phyloP scores from a whole-genome alignment of 2,329 filamentous ascomycete genomes.

The Penicillium sp. region DNA sequence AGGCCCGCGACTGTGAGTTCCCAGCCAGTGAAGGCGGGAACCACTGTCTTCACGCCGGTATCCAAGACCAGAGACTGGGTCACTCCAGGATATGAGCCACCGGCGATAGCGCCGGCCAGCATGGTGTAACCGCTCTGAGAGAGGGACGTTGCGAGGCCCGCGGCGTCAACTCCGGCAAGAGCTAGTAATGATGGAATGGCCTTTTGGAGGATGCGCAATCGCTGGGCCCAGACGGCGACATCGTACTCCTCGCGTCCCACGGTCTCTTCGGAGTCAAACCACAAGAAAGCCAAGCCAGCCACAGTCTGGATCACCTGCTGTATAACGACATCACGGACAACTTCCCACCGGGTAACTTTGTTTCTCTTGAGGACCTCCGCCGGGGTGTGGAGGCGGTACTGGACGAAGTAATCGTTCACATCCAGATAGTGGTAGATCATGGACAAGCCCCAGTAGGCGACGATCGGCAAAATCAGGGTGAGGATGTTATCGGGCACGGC shows the following conservation, averaged over 20 bases:
- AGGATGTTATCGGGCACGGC: slow-evolving; percentile 81
- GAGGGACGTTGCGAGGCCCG: slow-evolving; percentile 73
- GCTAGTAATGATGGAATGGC: slow-evolving; percentile 72
- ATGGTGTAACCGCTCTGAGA: slow-evolving; percentile 66
- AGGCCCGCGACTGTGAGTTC: slow-evolving; percentile 72
- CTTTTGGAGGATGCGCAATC: slow-evolving; percentile 75
- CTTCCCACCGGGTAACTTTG: slow-evolving; percentile 79
- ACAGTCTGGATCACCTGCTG: slow-evolving; percentile 88
- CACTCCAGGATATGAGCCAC: slow-evolving; percentile 77
- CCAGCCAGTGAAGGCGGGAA: slow-evolving; percentile 79
- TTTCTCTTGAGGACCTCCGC: slow-evolving; percentile 87
- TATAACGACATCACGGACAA: slow-evolving; percentile 84
- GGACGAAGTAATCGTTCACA: slow-evolving; percentile 77
- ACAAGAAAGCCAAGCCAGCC: slow-evolving; percentile 66
- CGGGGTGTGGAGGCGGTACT: slow-evolving; percentile 93
- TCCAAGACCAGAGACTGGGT: slow-evolving; percentile 58
- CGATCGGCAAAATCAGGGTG: slow-evolving; percentile 71
- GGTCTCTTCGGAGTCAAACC: slow-evolving; percentile 72
- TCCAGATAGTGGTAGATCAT: slow-evolving; percentile 87
- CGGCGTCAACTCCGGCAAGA: slow-evolving; percentile 73
- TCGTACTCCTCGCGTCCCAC: slow-evolving; percentile 81
- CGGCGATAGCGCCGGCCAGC: slow-evolving; percentile 73
- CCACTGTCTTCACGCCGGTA: slow-evolving; percentile 51
- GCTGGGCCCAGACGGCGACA: slow-evolving; percentile 83
- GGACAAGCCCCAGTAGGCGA: slow-evolving; percentile 87